Base-by-base conservation (phyloP, 768 basidiomycete genomes). In the Lentinula boryana region DNA sequence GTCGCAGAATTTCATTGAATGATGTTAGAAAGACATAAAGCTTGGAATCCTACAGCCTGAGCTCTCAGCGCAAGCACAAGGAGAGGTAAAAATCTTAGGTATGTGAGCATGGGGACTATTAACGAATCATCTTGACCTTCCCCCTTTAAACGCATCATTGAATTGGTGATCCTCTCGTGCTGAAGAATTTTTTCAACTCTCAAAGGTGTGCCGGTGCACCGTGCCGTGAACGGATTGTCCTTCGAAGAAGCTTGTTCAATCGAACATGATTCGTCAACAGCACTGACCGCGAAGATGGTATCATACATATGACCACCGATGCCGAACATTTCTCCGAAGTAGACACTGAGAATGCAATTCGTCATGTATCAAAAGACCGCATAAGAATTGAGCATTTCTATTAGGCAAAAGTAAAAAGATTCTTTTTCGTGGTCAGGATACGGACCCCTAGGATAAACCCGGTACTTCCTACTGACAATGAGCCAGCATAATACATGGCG, bases 401-500 rank as follows among this genome's bases (percentile, higher is more conserved):
- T 40, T 23, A 54, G 12, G 53, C 53, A 38, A 54, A 54, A 10
- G 53, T 54, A 23, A 54, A 54, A 36, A 54, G 53, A 33, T 40
- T 54, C 23, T 9, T 54, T 18, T 54, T 54, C 33, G 53, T 54
- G n/a, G 36, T 54, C 5, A 54, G 21, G 0, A 35, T n/a, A 35
- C 53, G 53, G 23, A 54, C 53, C 36, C 53, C 53, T 15, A 54
- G 36, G 36, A 54, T 54, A 16, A 54, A 54, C 33, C 53, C 53
- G 33, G 53, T 40, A 18, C 53, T 54, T n/a, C 53, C 53, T 32
- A 54, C 36, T n/a, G 53, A 36, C n/a, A 54, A 21, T 38, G 53
- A 54, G n/a, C 53, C 53, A 36, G 53, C 53, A 38, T 54, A 54
- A 38, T 54, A 54, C 53, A 54, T 54, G 36, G 53, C 53, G 21